Evolutionary conservation across 2,329 filamentous ascomycete species (phyloP).

Genomic region (Nigrospora sphaerica): DNA sequence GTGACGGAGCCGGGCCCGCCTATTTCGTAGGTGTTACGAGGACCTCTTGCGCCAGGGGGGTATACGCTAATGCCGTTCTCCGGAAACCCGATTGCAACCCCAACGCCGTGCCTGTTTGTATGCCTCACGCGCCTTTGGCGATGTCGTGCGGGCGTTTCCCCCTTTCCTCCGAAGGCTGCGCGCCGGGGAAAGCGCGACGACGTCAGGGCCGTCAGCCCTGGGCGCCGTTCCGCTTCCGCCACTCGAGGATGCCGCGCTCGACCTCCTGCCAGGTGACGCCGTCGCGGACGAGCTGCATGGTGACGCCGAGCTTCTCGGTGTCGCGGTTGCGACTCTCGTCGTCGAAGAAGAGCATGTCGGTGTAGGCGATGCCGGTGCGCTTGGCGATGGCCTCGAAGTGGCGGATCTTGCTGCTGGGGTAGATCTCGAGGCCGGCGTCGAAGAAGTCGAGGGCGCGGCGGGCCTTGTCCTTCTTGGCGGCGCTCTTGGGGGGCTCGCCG

Average conservation of each 20-base stretch:
- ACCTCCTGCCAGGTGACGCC: conserved; percentile 72
- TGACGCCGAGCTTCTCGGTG: conserved; percentile 71
- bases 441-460: conserved; percentile 51
- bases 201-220: background rate
- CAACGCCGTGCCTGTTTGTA: too few relatives aligned
- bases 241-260: conserved; percentile 71
- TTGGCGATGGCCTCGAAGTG: conserved; percentile 73
- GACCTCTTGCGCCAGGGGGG: too few relatives aligned
- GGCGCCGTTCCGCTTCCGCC: conserved; percentile 60
- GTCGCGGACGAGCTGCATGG: conserved; percentile 75
- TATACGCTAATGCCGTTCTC: too few relatives aligned
- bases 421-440: conserved; percentile 56
- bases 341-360: conserved; percentile 94
- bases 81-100: too few relatives aligned
- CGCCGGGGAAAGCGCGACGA: too few relatives aligned
- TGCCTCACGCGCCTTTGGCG: too few relatives aligned
- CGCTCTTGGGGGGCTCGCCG: conserved; percentile 1
- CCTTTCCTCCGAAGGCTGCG: too few relatives aligned
- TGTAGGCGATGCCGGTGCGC: conserved; percentile 62
- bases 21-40: too few relatives aligned
- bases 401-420: conserved; percentile 73
- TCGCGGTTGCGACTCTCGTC: conserved; percentile 84
- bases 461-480: conserved; percentile 22
- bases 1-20: too few relatives aligned
- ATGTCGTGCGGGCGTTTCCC: background rate